phyloP scores from a whole-genome alignment of 1,284 basidiomycete species.

The Irpex lacteus region DNA sequence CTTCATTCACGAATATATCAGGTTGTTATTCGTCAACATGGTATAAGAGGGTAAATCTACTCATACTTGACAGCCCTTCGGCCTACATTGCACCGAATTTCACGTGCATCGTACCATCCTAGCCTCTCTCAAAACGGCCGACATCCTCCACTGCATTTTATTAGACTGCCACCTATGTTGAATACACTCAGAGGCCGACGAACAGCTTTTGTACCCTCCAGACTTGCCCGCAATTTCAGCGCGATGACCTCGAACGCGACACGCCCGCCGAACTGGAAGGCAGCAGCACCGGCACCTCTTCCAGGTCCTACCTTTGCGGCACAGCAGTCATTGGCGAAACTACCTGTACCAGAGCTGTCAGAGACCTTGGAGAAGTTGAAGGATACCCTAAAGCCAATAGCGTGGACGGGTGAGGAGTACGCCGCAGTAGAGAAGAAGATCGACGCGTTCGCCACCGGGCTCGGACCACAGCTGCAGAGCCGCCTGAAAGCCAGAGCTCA shows the following conservation, averaged over 20 bases:
- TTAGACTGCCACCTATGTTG: not conserved
- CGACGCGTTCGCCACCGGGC: constrained; percentile 50
- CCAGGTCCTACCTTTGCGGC: constrained; percentile 36
- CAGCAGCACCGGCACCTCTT: constrained; percentile 38
- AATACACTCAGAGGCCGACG: not conserved
- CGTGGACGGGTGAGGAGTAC: constrained; percentile 58
- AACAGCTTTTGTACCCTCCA: not conserved
- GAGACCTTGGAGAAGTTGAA: constrained; percentile 60
- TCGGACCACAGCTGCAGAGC: constrained; percentile 56
- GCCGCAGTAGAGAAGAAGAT: constrained; percentile 53
- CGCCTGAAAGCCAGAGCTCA: constrained; percentile 49
- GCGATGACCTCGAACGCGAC: constrained; percentile 9
- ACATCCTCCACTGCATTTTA: not conserved
- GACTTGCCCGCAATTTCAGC: not conserved
- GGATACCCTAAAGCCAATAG: constrained; percentile 60
- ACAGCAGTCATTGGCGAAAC: constrained; percentile 46
- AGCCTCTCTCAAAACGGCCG: not conserved
- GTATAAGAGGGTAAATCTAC: not conserved
- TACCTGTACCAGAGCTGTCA: constrained; percentile 63
- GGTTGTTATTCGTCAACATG: not conserved
- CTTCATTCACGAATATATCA: not conserved
- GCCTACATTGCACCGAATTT: not conserved
- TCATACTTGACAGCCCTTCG: not conserved
- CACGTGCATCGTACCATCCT: not conserved
- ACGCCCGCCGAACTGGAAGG: constrained; percentile 41